Percentiles rank a stretch among this genome's conserved stretches.
These are phyloP conservation scores for Juncus effusus DNA, from an alignment of 176 grass and related monocot genomes.

Conservation along the genomic window DNA sequence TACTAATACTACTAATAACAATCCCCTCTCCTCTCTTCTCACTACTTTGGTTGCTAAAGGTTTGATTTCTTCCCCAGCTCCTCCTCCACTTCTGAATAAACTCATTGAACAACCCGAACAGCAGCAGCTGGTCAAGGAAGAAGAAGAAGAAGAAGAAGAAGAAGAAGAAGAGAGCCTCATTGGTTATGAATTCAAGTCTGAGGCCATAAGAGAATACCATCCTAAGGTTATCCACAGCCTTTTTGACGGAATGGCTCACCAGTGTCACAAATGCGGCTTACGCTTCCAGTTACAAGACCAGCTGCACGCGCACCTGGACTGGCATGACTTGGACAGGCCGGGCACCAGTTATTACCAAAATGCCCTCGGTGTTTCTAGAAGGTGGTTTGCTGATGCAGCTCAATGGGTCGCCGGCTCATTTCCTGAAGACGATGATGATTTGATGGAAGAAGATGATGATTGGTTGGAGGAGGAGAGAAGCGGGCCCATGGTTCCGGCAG, in stretches of 20 bases:
- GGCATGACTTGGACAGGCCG: constrained; percentile 36
- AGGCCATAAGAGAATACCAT: constrained; percentile 65
- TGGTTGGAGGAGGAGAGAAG: constrained; percentile 44
- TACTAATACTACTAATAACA: constrained; percentile 32
- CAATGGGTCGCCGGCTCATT: constrained; percentile 42
- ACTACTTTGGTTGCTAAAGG: constrained; percentile 92
- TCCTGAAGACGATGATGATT: constrained; percentile 34
- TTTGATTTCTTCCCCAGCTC: constrained; percentile 65
- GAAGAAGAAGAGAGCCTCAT: constrained; percentile 41
- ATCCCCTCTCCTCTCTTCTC: constrained; percentile 78
- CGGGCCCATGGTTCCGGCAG: constrained; percentile 73
- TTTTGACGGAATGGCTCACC: constrained; percentile 59
- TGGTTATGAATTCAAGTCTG: constrained; percentile 70
- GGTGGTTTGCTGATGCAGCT: constrained; percentile 55
- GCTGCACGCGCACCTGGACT: constrained; percentile 43
- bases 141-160: constrained; percentile 26
- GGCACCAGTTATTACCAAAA: constrained; percentile 26
- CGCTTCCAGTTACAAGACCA: constrained; percentile 63
- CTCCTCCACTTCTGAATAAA: constrained; percentile 22
- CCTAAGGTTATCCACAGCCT: constrained; percentile 56
- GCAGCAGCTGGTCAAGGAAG: constrained; percentile 14
- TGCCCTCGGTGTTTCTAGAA: constrained; percentile 46
- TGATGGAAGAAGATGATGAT: constrained; percentile 36
- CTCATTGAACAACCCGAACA: constrained; percentile 20
- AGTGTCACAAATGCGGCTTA: constrained; percentile 67